A percentile compares a stretch with the other conserved stretches of the same genome.
Conservation (phyloP, 1,284 basidiomycete genomes). For the Psilocybe mexicana region DNA sequence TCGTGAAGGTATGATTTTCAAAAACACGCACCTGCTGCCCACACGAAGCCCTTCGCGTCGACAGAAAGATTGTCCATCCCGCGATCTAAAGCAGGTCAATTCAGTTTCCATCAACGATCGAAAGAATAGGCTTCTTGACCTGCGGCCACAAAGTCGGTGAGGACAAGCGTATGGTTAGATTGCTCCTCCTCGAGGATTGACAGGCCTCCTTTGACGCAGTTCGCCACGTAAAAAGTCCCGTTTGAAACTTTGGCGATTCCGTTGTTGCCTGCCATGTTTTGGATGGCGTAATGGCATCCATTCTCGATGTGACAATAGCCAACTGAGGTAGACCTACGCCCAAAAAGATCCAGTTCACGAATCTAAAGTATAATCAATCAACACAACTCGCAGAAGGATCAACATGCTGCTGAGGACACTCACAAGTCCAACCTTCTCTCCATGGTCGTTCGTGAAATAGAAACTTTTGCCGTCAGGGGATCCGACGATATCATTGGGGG, state of each 20-base stretch:
- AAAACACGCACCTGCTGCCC: slow-evolving; percentile 51
- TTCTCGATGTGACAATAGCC: slow-evolving; percentile 57
- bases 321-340: slow-evolving; percentile 44
- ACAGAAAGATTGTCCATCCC: slow-evolving; percentile 57
- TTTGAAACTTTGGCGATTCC: slow-evolving; percentile 58
- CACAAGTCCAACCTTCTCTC: slow-evolving; percentile 53
- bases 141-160: slow-evolving; percentile 33
- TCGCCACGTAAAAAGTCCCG: slow-evolving; percentile 60
- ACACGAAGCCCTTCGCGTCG: slow-evolving; percentile 58
- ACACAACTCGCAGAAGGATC: no score
- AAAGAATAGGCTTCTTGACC: slow-evolving; percentile 20
- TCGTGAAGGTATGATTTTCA: not conserved
- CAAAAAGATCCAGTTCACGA: slow-evolving; percentile 32
- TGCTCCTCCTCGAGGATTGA: slow-evolving; percentile 59
- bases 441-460: slow-evolving; percentile 69
- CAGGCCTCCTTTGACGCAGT: slow-evolving; percentile 41
- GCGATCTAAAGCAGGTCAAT: slow-evolving; percentile 38
- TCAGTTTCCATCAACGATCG: not conserved
- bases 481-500: slow-evolving; percentile 75
- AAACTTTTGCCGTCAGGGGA: slow-evolving; percentile 61
- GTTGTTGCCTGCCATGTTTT: slow-evolving; percentile 51
- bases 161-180: slow-evolving; percentile 53
- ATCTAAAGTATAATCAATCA: slow-evolving; percentile 28
- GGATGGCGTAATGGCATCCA: slow-evolving; percentile 62
- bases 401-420: slow-evolving; percentile 21